Evolutionary conservation across 2,329 filamentous ascomycete genomes (phyloP).

Genomic region (Bipolaris sorokiniana): DNA sequence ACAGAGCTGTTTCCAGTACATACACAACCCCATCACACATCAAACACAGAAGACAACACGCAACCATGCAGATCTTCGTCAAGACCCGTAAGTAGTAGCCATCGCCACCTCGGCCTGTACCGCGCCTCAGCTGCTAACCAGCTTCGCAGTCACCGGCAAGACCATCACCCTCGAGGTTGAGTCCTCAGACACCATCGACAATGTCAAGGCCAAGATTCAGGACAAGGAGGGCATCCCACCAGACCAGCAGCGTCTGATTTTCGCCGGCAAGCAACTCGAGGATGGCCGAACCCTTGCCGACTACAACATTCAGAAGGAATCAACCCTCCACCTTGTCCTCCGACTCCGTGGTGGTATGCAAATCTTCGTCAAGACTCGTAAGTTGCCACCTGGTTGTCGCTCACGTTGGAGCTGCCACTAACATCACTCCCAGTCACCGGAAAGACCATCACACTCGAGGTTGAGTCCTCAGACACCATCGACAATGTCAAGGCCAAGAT

Average conservation of each 20-base stretch:
- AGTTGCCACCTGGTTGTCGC: conserved; percentile 33
- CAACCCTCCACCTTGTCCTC: conserved; percentile 76
- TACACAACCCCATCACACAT: conserved; percentile 18
- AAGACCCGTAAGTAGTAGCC: conserved; percentile 78
- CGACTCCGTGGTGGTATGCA: conserved; percentile 70
- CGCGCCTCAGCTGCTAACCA: conserved; percentile 42
- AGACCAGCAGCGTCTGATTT: conserved; percentile 96
- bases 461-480: conserved; percentile 50
- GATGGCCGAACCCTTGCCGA: conserved; percentile 90
- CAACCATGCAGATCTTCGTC: conserved; percentile 92
- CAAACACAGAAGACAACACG: conserved; percentile 3
- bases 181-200: conserved; percentile 88
- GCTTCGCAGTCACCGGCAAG: conserved; percentile 65
- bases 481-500: conserved; percentile 55
- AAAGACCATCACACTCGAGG: conserved; percentile 59
- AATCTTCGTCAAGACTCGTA: conserved; percentile 68
- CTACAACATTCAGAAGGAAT: conserved; percentile 92
- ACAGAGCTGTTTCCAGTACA: conserved; percentile 11
- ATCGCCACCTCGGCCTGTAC: conserved; percentile 23
- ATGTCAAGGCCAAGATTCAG: conserved; percentile 96
- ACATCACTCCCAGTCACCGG: conserved; percentile 58
- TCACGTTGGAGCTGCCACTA: conserved; percentile 34
- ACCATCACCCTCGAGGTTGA: conserved; percentile 72
- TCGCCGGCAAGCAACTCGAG: conserved; percentile 95
- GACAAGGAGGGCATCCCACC: conserved; percentile 98